Base-by-base conservation (phyloP, 129 eudicot species). In the Glebionis coronaria region DNA sequence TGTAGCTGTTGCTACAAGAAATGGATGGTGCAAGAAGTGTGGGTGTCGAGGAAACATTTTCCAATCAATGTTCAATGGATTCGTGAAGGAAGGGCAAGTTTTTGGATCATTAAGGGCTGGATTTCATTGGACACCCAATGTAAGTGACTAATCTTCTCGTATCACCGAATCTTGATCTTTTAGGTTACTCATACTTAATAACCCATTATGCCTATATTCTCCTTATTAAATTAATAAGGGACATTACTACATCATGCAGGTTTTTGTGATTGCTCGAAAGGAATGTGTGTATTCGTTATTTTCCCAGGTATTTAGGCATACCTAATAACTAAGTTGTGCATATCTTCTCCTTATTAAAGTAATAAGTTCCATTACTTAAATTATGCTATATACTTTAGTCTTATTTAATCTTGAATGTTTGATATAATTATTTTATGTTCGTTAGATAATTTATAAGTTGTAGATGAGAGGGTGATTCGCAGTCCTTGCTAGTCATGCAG, bases 101-200 rank as follows among this genome's bases (percentile, higher is more conserved):
- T 95, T 94, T 75, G 99, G 99, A 18, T 89, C 97, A 4, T 79
- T 94, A 81, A 97, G 99, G 53, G 97, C 99, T 70, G 99, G 99
- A 81, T 93, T 94, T 67, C 97, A 94, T 64, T 94, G 99, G 99
- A 94, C 99, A 16, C 99, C 99, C 40, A 75, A 83, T 58, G 99
- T 94, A 79, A 29, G 97, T 73, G 44, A 73, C 57, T 29, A 42
- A 58, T 40, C 12, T 54, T n/a, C 40, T 11, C 0, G n/a, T 29
- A 27, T 58, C 20, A 12, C 2, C 9, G 16, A 60, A 14, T 60
- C 65, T 73, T 63, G 44, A 3, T 38, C 27, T 50, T 31, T 57
- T 70, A 12, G 42, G 12, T 10, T 38, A 64, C 7, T 62, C 47
- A 8, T n/a, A n/a, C n/a, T n/a, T n/a, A n/a, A n/a, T n/a, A n/a